These are phyloP conservation scores for Aplosporella prunicola DNA, from an alignment of 2,329 filamentous ascomycete species.

Conservation along the genomic window DNA sequence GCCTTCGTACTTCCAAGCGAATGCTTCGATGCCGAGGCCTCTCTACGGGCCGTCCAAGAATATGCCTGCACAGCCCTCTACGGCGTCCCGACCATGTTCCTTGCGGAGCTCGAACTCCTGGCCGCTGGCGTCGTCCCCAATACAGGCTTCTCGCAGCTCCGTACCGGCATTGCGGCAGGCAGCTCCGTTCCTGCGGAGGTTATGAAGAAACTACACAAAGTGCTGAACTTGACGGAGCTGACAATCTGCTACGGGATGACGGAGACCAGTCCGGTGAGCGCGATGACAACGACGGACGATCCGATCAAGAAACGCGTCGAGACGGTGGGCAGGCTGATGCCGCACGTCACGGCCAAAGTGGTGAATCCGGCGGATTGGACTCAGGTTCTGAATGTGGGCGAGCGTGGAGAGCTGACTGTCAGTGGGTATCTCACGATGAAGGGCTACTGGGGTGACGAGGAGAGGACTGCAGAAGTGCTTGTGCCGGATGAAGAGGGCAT, in stretches of 20 bases:
- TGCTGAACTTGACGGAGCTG: constrained; percentile 67
- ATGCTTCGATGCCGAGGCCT: constrained; percentile 71
- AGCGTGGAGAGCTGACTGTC: constrained; percentile 72
- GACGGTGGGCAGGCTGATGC: constrained; percentile 71
- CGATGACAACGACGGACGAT: constrained; percentile 75
- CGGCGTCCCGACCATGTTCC: constrained; percentile 91
- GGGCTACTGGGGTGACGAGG: constrained; percentile 74
- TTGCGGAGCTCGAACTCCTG: constrained; percentile 74
- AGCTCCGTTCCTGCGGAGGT: constrained; percentile 73
- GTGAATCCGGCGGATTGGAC: constrained; percentile 58
- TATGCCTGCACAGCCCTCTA: constrained; percentile 63
- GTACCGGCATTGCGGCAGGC: constrained; percentile 88
- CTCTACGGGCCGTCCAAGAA: constrained; percentile 55
- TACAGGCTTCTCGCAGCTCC: constrained; percentile 53
- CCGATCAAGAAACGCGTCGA: constrained; percentile 62
- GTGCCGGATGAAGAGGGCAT: constrained; percentile 46
- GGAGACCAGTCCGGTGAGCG: constrained; percentile 65
- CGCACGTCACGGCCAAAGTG: constrained; percentile 71
- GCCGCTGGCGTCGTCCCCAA: constrained; percentile 36
- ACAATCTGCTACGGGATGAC: constrained; percentile 98
- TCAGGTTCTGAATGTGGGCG: constrained; percentile 51
- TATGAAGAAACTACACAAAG: constrained; percentile 65
- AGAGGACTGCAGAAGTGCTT: constrained; percentile 59
- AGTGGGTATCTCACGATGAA: constrained; percentile 84
- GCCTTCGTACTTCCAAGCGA: constrained; percentile 78